Conservation (phyloP, 306 rosid genomes). For the Abrus precatorius region DNA sequence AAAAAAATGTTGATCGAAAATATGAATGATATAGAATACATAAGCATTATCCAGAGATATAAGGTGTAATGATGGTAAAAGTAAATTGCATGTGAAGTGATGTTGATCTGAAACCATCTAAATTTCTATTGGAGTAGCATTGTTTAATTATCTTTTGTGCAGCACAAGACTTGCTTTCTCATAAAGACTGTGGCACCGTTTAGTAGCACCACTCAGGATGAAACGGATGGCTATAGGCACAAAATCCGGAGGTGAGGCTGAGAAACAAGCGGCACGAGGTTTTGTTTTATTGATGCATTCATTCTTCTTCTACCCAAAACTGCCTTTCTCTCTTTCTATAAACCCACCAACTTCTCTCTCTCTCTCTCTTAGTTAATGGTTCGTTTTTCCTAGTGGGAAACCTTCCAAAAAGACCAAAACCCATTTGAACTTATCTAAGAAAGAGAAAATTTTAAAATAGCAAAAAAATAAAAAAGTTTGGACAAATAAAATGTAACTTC, state of each 20-base stretch:
- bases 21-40: too few relatives aligned
- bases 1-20: too few relatives aligned
- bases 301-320: conserved; percentile 35
- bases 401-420: neutral
- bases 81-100: neutral
- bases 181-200: conserved; percentile 76
- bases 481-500: conserved; percentile 53
- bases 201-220: conserved; percentile 61
- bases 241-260: conserved; percentile 64
- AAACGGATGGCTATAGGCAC: conserved; percentile 73
- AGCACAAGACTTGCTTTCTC: conserved; percentile 33
- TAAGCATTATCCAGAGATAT: too few relatives aligned
- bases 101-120: neutral
- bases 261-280: conserved; percentile 68
- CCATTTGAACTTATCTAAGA: conserved; percentile 68
- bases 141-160: conserved; percentile 3
- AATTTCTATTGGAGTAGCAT: conserved; percentile 19
- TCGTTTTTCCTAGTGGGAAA: conserved; percentile 45
- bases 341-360: conserved; percentile 37
- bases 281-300: conserved; percentile 56
- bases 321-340: conserved; percentile 56
- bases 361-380: conserved; percentile 48
- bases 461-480: neutral
- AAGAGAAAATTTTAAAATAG: neutral
- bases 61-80: too few relatives aligned